A percentile compares a stretch with the other conserved stretches of the same genome.
Evolutionary conservation across 139 green algal genomes (phyloP).

Genomic region (Ettlia oleoabundans): DNA sequence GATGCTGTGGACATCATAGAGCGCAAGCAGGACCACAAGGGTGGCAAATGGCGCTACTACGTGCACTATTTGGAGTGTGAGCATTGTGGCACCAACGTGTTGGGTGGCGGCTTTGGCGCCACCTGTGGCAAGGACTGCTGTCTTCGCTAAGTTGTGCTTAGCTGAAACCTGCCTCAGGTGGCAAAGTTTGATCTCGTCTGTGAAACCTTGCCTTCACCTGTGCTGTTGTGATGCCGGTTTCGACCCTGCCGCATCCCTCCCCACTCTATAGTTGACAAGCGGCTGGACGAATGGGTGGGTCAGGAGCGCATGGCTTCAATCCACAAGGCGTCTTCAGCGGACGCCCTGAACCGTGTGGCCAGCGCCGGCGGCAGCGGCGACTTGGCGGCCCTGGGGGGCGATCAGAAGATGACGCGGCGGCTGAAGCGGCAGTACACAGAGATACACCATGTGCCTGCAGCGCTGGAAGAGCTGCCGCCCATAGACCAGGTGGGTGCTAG

Average conservation of each 20-base stretch:
- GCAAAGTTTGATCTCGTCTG: background rate
- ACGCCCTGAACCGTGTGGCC: conserved; percentile 20
- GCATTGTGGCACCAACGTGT: conserved; percentile 1
- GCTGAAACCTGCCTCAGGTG: background rate
- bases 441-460: conserved; percentile 65
- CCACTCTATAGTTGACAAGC: conserved; percentile 71
- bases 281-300: conserved; percentile 89
- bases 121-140: background rate
- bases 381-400: conserved; percentile 21
- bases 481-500: conserved; percentile 32
- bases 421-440: conserved; percentile 85
- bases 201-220: background rate
- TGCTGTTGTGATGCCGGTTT: background rate
- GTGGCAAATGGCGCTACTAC: conserved; percentile 69
- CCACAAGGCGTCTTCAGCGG: background rate
- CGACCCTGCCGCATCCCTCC: background rate
- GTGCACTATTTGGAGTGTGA: conserved; percentile 92
- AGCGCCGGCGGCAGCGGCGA: conserved; percentile 1
- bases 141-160: no score
- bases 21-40: conserved; percentile 11
- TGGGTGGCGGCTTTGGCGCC: background rate
- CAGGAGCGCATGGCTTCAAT: conserved; percentile 38
- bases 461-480: conserved; percentile 52
- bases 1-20: conserved; percentile 61
- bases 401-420: conserved; percentile 84